A percentile compares a stretch with the other conserved stretches of the same genome.
Conservation (phyloP, 192 early-diverging fungal genomes). For the Backusella tarrabulga region DNA sequence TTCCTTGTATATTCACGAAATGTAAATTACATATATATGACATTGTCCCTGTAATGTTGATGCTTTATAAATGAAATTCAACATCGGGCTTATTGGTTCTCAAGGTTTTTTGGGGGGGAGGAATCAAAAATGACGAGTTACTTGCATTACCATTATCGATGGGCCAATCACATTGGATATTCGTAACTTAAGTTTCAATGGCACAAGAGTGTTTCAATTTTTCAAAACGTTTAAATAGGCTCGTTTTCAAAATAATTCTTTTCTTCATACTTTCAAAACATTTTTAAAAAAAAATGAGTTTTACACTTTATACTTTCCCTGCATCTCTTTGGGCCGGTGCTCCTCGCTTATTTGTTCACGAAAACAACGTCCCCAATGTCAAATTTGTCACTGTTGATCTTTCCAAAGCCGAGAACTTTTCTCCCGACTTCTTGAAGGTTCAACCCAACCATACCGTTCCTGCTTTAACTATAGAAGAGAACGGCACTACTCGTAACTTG, state of each 20-base stretch:
- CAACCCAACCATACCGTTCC: conserved; percentile 18
- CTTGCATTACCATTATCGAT: neutral
- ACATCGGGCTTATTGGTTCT: no score
- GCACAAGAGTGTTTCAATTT: neutral
- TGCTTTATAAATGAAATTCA: no score
- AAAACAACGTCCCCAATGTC: conserved; percentile 3
- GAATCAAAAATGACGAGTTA: neutral
- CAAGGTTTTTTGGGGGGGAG: neutral
- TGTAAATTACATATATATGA: no score
- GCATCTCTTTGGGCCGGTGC: conserved; percentile 19
- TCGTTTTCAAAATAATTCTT: neutral
- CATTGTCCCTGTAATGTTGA: no score
- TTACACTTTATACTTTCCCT: conserved; percentile 20
- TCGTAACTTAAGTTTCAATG: neutral
- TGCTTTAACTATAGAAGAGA: neutral
- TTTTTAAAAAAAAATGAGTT: neutral
- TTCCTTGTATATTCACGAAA: neutral
- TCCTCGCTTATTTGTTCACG: conserved; percentile 14
- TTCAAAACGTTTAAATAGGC: neutral
- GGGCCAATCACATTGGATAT: neutral
- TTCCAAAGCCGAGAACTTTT: conserved; percentile 23
- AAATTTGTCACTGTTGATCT: conserved; percentile 19
- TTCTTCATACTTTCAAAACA: neutral
- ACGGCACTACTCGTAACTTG: neutral
- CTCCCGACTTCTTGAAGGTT: conserved; percentile 14